Evolutionary conservation across 805 yeast species (phyloP).

Genomic region (Ogataea methylovora): DNA sequence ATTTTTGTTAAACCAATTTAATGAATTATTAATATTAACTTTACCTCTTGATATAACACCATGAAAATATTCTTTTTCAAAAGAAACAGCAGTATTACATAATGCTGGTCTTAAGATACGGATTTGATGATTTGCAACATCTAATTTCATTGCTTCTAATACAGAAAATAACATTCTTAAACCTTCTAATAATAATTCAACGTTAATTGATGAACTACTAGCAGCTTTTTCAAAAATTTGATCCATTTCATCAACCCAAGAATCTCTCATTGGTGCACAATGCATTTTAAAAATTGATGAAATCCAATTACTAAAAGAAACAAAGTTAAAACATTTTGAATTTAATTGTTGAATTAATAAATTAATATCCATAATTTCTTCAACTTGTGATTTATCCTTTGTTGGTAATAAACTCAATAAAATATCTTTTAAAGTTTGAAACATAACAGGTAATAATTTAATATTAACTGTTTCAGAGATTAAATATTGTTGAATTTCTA

Average conservation of each 20-base stretch:
- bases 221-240: slow-evolving; percentile 42
- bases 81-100: slow-evolving; percentile 79
- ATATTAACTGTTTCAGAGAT: slow-evolving; percentile 2
- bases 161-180: slow-evolving; percentile 72
- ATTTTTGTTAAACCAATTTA: slow-evolving; percentile 55
- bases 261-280: slow-evolving; percentile 94
- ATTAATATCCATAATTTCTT: slow-evolving; percentile 70
- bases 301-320: slow-evolving; percentile 65
- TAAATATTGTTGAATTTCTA: slow-evolving; percentile 46
- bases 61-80: slow-evolving; percentile 77
- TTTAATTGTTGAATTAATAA: slow-evolving; percentile 67
- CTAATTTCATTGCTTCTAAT: slow-evolving; percentile 89
- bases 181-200: slow-evolving; percentile 61
- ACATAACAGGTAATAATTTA: slow-evolving; percentile 51
- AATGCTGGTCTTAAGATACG: slow-evolving; percentile 77
- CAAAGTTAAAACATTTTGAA: slow-evolving; percentile 66
- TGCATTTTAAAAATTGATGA: slow-evolving; percentile 74
- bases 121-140: slow-evolving; percentile 92
- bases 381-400: slow-evolving; percentile 60
- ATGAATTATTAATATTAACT: slow-evolving; percentile 50
- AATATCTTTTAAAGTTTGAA: slow-evolving; percentile 73
- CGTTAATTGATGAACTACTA: slow-evolving; percentile 2
- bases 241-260: slow-evolving; percentile 82
- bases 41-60: slow-evolving; percentile 47
- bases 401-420: slow-evolving; percentile 68